These are phyloP conservation scores for Microbotryum violaceum DNA, from an alignment of 1,284 basidiomycete species.

Conservation along the genomic window DNA sequence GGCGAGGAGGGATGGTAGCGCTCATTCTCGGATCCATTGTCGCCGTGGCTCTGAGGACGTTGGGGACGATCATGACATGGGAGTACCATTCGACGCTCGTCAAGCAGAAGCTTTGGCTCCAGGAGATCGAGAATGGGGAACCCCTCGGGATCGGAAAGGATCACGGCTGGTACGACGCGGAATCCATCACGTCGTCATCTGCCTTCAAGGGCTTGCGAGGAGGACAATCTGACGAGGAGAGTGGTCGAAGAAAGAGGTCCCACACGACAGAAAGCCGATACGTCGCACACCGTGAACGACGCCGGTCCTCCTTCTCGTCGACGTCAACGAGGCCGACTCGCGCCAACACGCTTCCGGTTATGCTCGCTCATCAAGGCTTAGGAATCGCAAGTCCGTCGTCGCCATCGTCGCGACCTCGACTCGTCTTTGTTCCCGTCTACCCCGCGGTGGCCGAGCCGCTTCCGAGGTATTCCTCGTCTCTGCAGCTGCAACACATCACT, in stretches of 20 bases:
- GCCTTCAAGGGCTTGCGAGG: neutral
- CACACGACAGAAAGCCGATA: neutral
- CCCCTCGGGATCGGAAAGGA: neutral
- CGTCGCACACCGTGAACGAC: neutral
- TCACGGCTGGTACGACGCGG: neutral
- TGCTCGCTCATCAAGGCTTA: neutral
- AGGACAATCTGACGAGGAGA: neutral
- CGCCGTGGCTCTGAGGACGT: slow-evolving; percentile 9
- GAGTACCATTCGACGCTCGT: slow-evolving; percentile 10
- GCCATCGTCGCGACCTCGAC: neutral
- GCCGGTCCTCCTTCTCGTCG: slow-evolving; percentile 4
- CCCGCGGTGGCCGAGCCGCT: neutral
- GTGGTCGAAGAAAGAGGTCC: slow-evolving; percentile 1
- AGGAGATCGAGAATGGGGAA: no score
- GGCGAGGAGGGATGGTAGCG: slow-evolving; percentile 12
- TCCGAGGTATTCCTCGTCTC: no score
- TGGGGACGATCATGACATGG: slow-evolving; percentile 16
- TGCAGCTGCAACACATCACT: no score
- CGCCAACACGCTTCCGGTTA: neutral
- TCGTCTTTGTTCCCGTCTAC: slow-evolving; percentile 21
- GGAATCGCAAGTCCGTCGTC: neutral
- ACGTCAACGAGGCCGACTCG: neutral
- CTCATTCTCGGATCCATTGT: slow-evolving; percentile 16
- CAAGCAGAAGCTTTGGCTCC: slow-evolving; percentile 3
- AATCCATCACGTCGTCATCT: no score